Base-by-base conservation (phyloP, 306 rosid genomes). In the Dryas alaskensis region DNA sequence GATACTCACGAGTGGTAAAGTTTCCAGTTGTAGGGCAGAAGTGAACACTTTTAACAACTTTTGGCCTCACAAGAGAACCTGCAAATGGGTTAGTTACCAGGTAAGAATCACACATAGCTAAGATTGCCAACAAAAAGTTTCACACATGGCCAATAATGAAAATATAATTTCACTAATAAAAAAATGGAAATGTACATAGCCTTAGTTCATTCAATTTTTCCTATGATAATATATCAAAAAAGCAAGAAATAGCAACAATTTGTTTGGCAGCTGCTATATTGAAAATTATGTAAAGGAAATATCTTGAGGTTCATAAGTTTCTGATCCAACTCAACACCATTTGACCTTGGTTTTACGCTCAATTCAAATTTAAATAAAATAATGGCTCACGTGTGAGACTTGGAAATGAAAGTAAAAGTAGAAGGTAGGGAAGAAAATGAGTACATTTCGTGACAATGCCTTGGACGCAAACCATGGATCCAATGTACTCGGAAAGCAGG, bases 31-130 rank as follows among this genome's bases (percentile, higher is more conserved):
- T 86, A 61, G 99, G 97, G 79, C 99, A 94, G 81, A 87, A 94
- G 77, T 94, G 99, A 74, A 94, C 96, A 82, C 99, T 94, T 84
- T 86, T 92, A 67, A 94, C 96, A 79, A 94, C 99, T 87, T 94
- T 94, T 19, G 99, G 99, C 87, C 97, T 86, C 64, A 94, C 99
- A 70, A 92, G 98, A 49, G 98, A 94, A 83, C 98, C 98, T 94
- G 50, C 11, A 74, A 83, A 87, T 43, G 72, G 74, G 74, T 19
- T 60, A 61, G 4, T 44, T 27, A 73, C 37, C 6, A 46, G 13
- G 71, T 81, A 57, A 88, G 69, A 47, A 61, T 66, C 17, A 37
- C 14, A 71, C 60, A 70, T 37, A 51, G 5, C 75, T 43, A 69
- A 39, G 0, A 57, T 27, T 5, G 47, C 51, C 45, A 31, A 65